These are phyloP conservation scores for Podospora didyma DNA, from an alignment of 495 filamentous ascomycete genomes.

Conservation along the genomic window DNA sequence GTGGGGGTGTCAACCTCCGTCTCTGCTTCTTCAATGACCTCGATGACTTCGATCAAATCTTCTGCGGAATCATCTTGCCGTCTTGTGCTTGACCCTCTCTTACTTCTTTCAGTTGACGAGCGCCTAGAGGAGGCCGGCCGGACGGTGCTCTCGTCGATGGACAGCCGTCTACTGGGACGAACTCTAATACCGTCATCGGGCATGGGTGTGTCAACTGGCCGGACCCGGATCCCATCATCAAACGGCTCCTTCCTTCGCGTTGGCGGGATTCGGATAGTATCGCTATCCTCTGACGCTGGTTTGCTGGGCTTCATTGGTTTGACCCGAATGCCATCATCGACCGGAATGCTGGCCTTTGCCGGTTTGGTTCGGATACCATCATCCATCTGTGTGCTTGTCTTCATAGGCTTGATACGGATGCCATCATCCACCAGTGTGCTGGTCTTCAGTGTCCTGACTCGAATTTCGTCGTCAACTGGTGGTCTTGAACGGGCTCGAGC, in stretches of 20 bases:
- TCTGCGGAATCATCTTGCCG: slow-evolving; percentile 35
- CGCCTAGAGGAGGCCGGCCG: slow-evolving; percentile 27
- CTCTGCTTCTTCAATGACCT: slow-evolving; percentile 34
- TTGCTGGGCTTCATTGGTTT: slow-evolving; percentile 20
- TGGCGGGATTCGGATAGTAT: slow-evolving; percentile 36
- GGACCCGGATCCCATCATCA: slow-evolving; percentile 28
- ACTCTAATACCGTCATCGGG: slow-evolving; percentile 22
- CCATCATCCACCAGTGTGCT: slow-evolving; percentile 14
- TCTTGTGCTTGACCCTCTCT: slow-evolving; percentile 16
- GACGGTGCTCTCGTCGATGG: slow-evolving; percentile 25
- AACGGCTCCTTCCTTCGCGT: slow-evolving; percentile 12
- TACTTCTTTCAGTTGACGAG: slow-evolving; percentile 18
- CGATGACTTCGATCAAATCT: slow-evolving; percentile 43
- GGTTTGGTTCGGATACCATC: slow-evolving; percentile 9
- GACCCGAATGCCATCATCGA: slow-evolving; percentile 36
- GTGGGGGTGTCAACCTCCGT: slow-evolving; percentile 23
- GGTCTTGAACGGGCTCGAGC: slow-evolving; percentile 15
- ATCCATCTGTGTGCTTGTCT: slow-evolving; percentile 15
- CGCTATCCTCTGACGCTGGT: neutral
- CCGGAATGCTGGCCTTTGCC: neutral
- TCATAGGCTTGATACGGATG: slow-evolving; percentile 34
- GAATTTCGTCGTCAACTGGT: slow-evolving; percentile 30
- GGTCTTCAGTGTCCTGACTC: slow-evolving; percentile 36
- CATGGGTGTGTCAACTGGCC: slow-evolving; percentile 6
- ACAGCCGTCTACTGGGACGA: slow-evolving; percentile 23